phyloP scores from a whole-genome alignment of 177 flowering plant species.

The Telopea speciosissima region DNA sequence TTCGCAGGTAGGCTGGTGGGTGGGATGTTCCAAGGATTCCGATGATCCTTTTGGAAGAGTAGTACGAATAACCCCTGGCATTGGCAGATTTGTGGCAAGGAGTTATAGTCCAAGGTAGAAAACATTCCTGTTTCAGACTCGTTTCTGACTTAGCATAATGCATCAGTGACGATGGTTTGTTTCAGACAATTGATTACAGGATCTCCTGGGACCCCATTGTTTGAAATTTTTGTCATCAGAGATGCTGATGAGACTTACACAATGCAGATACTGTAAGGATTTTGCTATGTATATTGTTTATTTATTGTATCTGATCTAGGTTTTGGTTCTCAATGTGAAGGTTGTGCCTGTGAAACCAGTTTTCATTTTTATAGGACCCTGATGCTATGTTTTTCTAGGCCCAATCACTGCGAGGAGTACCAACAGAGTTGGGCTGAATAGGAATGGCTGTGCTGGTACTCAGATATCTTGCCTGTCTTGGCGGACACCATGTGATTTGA shows the following conservation, averaged over 20 bases:
- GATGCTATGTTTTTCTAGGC: background rate
- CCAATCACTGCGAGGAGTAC: background rate
- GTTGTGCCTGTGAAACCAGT: background rate
- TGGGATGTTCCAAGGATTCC: slow-evolving; percentile 70
- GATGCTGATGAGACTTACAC: slow-evolving; percentile 46
- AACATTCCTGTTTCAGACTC: slow-evolving; percentile 2
- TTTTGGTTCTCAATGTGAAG: background rate
- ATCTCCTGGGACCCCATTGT: slow-evolving; percentile 83
- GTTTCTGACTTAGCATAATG: background rate
- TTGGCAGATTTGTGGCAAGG: slow-evolving; percentile 83
- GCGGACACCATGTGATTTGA: background rate
- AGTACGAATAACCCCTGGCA: slow-evolving; percentile 70
- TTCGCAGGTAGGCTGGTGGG: slow-evolving; percentile 97
- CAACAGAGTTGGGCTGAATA: background rate
- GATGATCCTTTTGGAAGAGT: slow-evolving; percentile 83
- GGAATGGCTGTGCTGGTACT: too few species aligned
- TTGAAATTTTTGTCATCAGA: slow-evolving; percentile 84
- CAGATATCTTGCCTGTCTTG: background rate
- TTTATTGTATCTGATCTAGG: background rate
- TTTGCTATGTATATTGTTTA: background rate
- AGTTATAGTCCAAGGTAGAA: slow-evolving; percentile 85
- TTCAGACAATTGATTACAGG: slow-evolving; percentile 80
- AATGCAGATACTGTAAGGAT: slow-evolving; percentile 59
- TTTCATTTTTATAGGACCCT: background rate
- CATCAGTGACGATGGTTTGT: slow-evolving; percentile 18